Evolutionary conservation across 2,329 filamentous ascomycete species (phyloP).

Genomic region (Endoconidiophora laricicola): DNA sequence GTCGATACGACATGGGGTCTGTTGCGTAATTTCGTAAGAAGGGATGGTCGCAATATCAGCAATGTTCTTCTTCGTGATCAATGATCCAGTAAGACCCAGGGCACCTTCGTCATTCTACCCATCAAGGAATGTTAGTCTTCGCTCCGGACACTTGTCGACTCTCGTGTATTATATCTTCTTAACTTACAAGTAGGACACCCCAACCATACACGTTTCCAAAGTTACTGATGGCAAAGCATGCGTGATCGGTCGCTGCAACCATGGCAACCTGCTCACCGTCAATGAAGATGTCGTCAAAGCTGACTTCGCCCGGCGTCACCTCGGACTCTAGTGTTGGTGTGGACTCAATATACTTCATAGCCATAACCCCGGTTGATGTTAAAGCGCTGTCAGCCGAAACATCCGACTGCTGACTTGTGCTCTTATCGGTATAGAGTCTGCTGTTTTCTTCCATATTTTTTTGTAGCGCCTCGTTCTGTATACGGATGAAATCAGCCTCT

Average conservation of each 20-base stretch:
- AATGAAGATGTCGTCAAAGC: slow-evolving; percentile 30
- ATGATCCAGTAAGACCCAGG: slow-evolving; percentile 31
- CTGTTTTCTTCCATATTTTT: background rate
- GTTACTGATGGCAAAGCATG: slow-evolving; percentile 44
- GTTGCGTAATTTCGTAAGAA: slow-evolving; percentile 8
- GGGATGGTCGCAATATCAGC: slow-evolving; percentile 3
- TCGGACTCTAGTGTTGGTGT: slow-evolving; percentile 25
- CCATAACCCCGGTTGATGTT: slow-evolving; percentile 27
- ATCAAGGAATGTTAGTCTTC: background rate
- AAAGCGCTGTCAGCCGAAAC: slow-evolving; percentile 15
- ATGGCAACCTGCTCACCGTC: slow-evolving; percentile 35
- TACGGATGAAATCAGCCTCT: background rate
- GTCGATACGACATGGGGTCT: slow-evolving; percentile 27
- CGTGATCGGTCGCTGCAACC: slow-evolving; percentile 44
- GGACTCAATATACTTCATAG: slow-evolving; percentile 41
- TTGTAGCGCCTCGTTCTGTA: background rate
- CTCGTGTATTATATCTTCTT: too few relatives aligned
- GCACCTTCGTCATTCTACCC: slow-evolving; percentile 27
- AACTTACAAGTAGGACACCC: slow-evolving; percentile 41
- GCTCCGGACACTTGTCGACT: too few relatives aligned
- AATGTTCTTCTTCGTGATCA: slow-evolving; percentile 6
- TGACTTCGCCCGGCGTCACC: slow-evolving; percentile 13
- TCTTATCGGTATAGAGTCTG: too few relatives aligned
- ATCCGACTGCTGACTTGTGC: slow-evolving; percentile 20
- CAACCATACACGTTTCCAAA: slow-evolving; percentile 48